These are phyloP conservation scores for Rhodotorula babjevae DNA, from an alignment of 768 basidiomycete genomes.

Conservation along the genomic window DNA sequence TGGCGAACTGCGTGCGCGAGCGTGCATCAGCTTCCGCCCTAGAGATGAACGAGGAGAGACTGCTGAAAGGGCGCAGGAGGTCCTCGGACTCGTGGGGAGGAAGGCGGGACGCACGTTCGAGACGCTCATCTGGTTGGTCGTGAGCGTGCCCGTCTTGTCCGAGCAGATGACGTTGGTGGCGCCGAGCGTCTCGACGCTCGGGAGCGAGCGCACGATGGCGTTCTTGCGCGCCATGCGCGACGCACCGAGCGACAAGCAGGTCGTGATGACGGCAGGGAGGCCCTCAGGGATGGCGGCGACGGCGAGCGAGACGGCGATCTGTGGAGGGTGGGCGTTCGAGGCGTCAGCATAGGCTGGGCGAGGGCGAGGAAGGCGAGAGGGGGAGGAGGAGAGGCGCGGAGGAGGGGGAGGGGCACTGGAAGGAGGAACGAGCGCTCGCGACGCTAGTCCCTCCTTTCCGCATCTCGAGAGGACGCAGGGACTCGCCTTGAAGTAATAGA, in stretches of 20 bases:
- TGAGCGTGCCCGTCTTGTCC: conserved; percentile 78
- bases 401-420: too few relatives aligned
- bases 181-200: conserved; percentile 93
- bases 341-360: too few relatives aligned
- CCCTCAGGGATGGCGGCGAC: conserved; percentile 99
- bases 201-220: conserved; percentile 92
- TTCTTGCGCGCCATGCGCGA: conserved; percentile 99
- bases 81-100: too few relatives aligned
- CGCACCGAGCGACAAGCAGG: conserved; percentile 90
- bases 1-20: conserved; percentile 59
- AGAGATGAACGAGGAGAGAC: too few relatives aligned
- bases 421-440: too few relatives aligned
- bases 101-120: conserved; percentile 50
- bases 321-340: too few relatives aligned
- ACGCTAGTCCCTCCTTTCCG: too few relatives aligned
- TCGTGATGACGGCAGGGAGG: conserved; percentile 95
- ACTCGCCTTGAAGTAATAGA: conserved; percentile 99
- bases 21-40: neutral
- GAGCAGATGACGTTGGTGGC: conserved; percentile 99
- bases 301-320: conserved; percentile 96
- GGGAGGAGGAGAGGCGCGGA: too few relatives aligned
- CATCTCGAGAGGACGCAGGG: too few relatives aligned
- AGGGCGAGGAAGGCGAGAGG: too few relatives aligned
- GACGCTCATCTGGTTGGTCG: conserved; percentile 78
- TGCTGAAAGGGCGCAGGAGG: too few relatives aligned